Evolutionary conservation across 495 filamentous ascomycete species (phyloP).

Genomic region (Sphaerosporella brunnea): DNA sequence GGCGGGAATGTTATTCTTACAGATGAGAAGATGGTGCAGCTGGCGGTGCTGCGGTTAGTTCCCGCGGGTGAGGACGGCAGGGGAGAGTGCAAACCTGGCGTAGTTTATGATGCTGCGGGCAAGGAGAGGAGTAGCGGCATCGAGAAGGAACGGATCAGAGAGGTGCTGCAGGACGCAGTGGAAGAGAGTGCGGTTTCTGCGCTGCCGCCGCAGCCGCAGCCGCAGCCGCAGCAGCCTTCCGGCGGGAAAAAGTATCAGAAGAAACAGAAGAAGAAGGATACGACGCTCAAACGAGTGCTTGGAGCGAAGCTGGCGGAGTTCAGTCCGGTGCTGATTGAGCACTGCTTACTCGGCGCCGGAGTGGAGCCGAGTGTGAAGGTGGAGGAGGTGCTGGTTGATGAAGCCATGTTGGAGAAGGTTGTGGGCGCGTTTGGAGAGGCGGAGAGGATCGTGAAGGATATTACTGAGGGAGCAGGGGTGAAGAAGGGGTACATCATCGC

Average conservation of each 20-base stretch:
- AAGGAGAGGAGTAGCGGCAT: slow-evolving; percentile 61
- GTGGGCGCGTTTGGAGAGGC: slow-evolving; percentile 50
- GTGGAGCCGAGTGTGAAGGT: slow-evolving; percentile 50
- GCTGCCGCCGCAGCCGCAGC: slow-evolving; percentile 27
- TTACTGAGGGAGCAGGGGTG: slow-evolving; percentile 29
- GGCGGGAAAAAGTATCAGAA: slow-evolving; percentile 28
- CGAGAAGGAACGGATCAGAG: slow-evolving; percentile 48
- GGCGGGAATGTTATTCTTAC: slow-evolving; percentile 89
- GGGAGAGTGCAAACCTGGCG: slow-evolving; percentile 51
- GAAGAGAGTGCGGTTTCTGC: slow-evolving; percentile 34
- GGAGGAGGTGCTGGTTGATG: slow-evolving; percentile 48
- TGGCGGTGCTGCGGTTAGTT: slow-evolving; percentile 68
- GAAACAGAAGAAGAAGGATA: slow-evolving; percentile 55
- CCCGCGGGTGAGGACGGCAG: slow-evolving; percentile 52
- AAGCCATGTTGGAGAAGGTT: slow-evolving; percentile 44
- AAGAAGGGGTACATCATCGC: slow-evolving; percentile 79
- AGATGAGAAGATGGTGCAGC: slow-evolving; percentile 56
- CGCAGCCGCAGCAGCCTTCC: not conserved
- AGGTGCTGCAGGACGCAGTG: slow-evolving; percentile 50
- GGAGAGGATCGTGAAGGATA: slow-evolving; percentile 39
- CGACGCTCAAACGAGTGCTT: slow-evolving; percentile 58
- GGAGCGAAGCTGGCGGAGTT: slow-evolving; percentile 70
- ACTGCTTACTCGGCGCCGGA: slow-evolving; percentile 49
- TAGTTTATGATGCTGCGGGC: slow-evolving; percentile 61
- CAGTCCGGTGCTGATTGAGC: slow-evolving; percentile 71